Evolutionary conservation across 2,329 filamentous ascomycete species (phyloP).

Genomic region (Hymenoscyphus albidus): DNA sequence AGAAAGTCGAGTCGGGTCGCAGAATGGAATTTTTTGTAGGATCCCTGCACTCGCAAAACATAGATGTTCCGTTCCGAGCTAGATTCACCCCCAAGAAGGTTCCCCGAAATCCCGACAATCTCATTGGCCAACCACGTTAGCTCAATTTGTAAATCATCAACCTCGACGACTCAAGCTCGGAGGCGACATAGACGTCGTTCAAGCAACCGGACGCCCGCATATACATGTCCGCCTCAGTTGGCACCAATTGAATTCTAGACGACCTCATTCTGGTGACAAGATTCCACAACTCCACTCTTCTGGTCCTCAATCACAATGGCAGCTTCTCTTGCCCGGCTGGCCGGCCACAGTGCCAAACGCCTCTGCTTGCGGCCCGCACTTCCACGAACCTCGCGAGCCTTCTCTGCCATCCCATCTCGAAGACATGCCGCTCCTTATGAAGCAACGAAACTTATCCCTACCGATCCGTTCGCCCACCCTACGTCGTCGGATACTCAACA

Average conservation of each 20-base stretch:
- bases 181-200: constrained; percentile 13
- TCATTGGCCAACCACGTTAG: not conserved
- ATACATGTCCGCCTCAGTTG: constrained; percentile 19
- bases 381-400: constrained; percentile 47
- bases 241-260: constrained; percentile 21
- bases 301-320: constrained; percentile 54
- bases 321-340: constrained; percentile 68
- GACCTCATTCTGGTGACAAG: constrained; percentile 24
- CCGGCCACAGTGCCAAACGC: constrained; percentile 66
- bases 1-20: constrained; percentile 4
- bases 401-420: constrained; percentile 63
- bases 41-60: not conserved
- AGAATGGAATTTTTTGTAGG: constrained; percentile 17
- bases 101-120: not conserved
- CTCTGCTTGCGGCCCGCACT: constrained; percentile 49
- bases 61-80: constrained; percentile 1
- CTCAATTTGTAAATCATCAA: constrained; percentile 21
- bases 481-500: constrained; percentile 40
- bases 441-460: constrained; percentile 48
- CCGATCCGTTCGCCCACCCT: constrained; percentile 58
- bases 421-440: constrained; percentile 57
- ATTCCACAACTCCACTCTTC: constrained; percentile 12
- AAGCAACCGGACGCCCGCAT: not conserved
- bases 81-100: not conserved
- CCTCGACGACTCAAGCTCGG: constrained; percentile 21